phyloP scores from a whole-genome alignment of 768 basidiomycete genomes.

The Agrocybe chaxingu region DNA sequence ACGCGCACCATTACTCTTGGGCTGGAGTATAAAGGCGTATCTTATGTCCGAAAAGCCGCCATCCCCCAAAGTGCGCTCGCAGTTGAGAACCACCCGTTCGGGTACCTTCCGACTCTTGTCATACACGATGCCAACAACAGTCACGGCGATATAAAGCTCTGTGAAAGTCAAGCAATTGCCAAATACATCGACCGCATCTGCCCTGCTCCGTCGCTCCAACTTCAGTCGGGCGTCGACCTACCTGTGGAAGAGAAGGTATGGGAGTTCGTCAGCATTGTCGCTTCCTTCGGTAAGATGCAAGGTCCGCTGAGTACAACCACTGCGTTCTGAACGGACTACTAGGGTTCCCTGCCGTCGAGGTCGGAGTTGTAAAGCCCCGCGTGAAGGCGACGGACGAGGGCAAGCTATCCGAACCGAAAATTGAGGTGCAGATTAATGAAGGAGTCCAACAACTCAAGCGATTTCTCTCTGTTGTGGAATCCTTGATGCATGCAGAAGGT shows the following conservation, averaged over 20 bases:
- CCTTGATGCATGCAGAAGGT: slow-evolving; percentile 22
- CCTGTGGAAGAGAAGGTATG: slow-evolving; percentile 29
- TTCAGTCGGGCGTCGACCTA: slow-evolving; percentile 11
- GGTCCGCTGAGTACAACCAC: neutral
- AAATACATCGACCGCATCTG: slow-evolving; percentile 28
- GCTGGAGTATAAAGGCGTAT: slow-evolving; percentile 25
- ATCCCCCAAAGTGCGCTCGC: slow-evolving; percentile 20
- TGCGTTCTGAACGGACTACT: neutral
- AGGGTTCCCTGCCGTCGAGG: slow-evolving; percentile 30
- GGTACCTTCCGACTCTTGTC: slow-evolving; percentile 28
- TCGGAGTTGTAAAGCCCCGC: slow-evolving; percentile 28
- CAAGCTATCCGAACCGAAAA: slow-evolving; percentile 15
- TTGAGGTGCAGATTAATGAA: slow-evolving; percentile 17
- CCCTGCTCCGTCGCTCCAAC: slow-evolving; percentile 24
- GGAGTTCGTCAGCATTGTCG: slow-evolving; percentile 28
- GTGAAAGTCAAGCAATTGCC: slow-evolving; percentile 30
- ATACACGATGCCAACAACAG: slow-evolving; percentile 23
- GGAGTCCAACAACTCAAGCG: slow-evolving; percentile 16
- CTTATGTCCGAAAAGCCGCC: slow-evolving; percentile 20
- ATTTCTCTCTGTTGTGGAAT: slow-evolving; percentile 23
- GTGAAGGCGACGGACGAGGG: slow-evolving; percentile 25
- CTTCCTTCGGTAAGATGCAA: slow-evolving; percentile 23
- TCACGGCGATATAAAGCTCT: slow-evolving; percentile 20
- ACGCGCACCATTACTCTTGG: slow-evolving; percentile 29
- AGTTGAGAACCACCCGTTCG: slow-evolving; percentile 25